Evolutionary conservation across 306 rosid genomes (phyloP).

Genomic region (Ochetophila trinervis): DNA sequence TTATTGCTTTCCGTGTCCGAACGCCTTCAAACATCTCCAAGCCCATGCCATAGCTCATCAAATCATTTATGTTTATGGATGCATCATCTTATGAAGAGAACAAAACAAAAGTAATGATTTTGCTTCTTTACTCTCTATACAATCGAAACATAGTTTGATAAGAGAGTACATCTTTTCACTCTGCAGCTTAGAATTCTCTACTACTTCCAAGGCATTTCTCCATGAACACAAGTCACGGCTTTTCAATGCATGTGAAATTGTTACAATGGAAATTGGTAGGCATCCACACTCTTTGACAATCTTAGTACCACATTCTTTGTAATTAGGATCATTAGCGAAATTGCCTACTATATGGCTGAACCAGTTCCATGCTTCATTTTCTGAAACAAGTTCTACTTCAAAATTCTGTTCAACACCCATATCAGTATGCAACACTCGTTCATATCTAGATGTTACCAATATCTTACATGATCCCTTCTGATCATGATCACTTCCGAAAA

Average conservation of each 20-base stretch:
- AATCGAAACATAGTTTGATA: constrained; percentile 12
- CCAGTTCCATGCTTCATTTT: too few species aligned
- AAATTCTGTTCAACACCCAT: too few species aligned
- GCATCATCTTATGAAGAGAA: constrained; percentile 22
- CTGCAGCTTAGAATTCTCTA: background rate
- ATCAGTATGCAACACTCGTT: too few species aligned
- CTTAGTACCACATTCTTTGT: too few species aligned
- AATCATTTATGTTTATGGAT: constrained; percentile 14
- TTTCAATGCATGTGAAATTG: constrained; percentile 24
- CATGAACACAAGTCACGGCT: constrained; percentile 5
- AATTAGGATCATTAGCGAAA: too few species aligned
- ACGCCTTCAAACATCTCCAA: background rate
- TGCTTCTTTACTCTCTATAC: constrained; percentile 14
- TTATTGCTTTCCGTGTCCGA: constrained; percentile 12
- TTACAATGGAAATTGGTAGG: constrained; percentile 41
- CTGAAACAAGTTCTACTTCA: too few species aligned
- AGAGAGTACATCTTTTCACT: constrained; percentile 3
- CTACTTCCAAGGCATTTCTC: constrained; percentile 18
- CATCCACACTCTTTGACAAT: background rate
- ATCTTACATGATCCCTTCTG: too few species aligned
- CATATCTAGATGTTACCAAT: too few species aligned
- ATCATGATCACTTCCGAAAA: too few species aligned
- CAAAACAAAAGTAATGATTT: constrained; percentile 22
- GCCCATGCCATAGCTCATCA: constrained; percentile 22
- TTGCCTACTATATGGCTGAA: too few species aligned